Evolutionary conservation across 192 early-diverging fungal genomes (phyloP).

Genomic region (Dissophora globulifera): DNA sequence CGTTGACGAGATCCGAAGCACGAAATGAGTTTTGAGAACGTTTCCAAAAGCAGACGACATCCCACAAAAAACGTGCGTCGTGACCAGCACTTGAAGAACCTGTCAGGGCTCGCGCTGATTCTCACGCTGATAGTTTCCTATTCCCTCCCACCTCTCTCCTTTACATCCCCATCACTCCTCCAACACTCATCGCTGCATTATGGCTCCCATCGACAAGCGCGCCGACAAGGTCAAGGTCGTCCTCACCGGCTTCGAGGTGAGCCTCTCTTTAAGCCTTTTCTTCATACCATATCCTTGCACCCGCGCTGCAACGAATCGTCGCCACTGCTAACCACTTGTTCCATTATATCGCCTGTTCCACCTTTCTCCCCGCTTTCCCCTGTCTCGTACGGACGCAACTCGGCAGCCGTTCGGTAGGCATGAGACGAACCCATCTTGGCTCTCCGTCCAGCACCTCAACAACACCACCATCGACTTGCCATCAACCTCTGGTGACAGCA

Average conservation of each 20-base stretch:
- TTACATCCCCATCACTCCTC: not conserved
- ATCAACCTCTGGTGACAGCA: not conserved
- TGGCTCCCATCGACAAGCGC: constrained; percentile 37
- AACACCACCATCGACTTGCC: constrained; percentile 32
- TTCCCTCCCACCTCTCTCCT: not conserved
- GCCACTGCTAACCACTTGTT: not conserved
- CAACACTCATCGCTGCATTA: not conserved
- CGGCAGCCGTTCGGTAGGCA: constrained; percentile 37
- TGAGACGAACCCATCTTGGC: constrained; percentile 47
- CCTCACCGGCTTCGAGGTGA: constrained; percentile 52
- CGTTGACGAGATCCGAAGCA: too few species aligned
- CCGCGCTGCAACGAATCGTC: too few species aligned
- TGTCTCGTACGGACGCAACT: not conserved
- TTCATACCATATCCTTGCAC: not conserved
- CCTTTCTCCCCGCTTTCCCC: too few species aligned
- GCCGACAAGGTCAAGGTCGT: constrained; percentile 43
- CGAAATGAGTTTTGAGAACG: not conserved
- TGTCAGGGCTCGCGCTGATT: too few species aligned
- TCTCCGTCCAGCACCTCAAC: constrained; percentile 32
- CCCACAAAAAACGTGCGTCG: too few species aligned
- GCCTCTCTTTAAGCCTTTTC: too few species aligned
- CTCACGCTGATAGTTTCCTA: constrained; percentile 1
- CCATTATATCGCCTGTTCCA: not conserved
- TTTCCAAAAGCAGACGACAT: constrained; percentile 1
- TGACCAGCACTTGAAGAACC: too few species aligned